Percentiles rank a stretch among this genome's conserved stretches.
phyloP scores from a whole-genome alignment of 2,329 filamentous ascomycete species.

The Endothia cerciana region DNA sequence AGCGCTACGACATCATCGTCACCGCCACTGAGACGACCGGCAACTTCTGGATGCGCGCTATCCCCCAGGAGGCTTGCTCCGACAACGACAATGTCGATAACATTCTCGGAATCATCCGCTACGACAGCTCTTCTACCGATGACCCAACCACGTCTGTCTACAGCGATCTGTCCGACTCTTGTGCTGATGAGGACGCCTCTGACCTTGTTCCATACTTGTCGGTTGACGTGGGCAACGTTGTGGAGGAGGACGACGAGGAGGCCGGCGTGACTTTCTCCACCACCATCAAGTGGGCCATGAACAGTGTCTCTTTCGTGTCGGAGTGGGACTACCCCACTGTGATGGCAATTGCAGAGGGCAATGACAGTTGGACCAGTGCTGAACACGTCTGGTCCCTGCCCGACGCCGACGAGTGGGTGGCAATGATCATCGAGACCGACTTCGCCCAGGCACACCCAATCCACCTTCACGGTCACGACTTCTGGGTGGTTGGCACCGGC shows the following conservation, averaged over 20 bases:
- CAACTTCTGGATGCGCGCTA: conserved; percentile 21
- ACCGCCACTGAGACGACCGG: conserved; percentile 10
- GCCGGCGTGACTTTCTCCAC: conserved; percentile 6
- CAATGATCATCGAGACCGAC: conserved; percentile 19
- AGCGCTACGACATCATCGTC: conserved; percentile 20
- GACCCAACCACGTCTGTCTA: conserved; percentile 21
- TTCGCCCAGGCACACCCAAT: conserved; percentile 18
- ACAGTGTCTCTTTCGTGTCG: conserved; percentile 17
- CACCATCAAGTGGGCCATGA: conserved; percentile 21
- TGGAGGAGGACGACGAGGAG: conserved; percentile 15
- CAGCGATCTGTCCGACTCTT: conserved; percentile 17
- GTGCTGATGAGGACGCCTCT: conserved; percentile 17
- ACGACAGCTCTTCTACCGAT: conserved; percentile 17
- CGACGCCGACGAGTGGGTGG: conserved; percentile 11
- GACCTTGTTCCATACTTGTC: conserved; percentile 24
- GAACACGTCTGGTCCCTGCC: conserved; percentile 19
- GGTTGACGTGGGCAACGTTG: conserved; percentile 8
- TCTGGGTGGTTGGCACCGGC: conserved; percentile 14
- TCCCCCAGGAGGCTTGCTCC: conserved; percentile 19
- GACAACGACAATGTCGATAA: conserved; percentile 21
- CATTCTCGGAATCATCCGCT: conserved; percentile 15
- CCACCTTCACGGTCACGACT: conserved; percentile 25
- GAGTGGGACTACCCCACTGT: conserved; percentile 21
- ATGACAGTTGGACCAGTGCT: conserved; percentile 8
- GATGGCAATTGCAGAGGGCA: conserved; percentile 17